Base-by-base conservation (phyloP, 148 eudicot genomes). In the Dianthus caryophyllus region DNA sequence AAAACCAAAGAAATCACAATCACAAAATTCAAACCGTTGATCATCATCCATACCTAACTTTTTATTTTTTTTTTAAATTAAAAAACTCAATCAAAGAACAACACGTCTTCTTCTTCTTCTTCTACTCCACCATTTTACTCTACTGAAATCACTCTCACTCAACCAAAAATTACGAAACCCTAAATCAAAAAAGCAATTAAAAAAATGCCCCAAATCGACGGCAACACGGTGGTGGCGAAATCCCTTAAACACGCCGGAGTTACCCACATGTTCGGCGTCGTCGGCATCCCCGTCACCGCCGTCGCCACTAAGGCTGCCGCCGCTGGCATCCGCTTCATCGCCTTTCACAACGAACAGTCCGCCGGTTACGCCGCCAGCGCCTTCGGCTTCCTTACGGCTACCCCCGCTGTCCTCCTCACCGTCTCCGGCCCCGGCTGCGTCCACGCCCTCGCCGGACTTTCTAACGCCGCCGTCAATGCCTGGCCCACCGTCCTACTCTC, bases 401-500 rank as follows among this genome's bases (percentile, higher is more conserved):
- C 78, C n/a, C 97, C 99, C 17, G 99, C 93, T 1, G 38, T 90
- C 30, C 89, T 94, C 20, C 84, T 94, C 70, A 90, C 99, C 20
- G 97, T 94, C 50, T 94, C 99, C 62, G 99, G 96, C 30, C 99
- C 99, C 36, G 99, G 99, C 16, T 88, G 96, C 72, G 97, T 94
- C 22, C 99, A 94, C 73, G 97, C 87, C 44, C 86, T 94, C 61
- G 99, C 99, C 33, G 99, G 99, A 2, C 73, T 94, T 4, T 94
- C 99, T 70, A 90, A 94, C 77, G 96, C 97, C 65, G 77, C 76
- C 50, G 69, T 57, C 67, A 94, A 94, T 66, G 65, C 75, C 49
- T 94, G 95, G 90, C 99, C 99, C 5, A 53, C 83, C 70, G 75
- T 94, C 72, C 65, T 94, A 65, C 84, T 94, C 57, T 90, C 96